Evolutionary conservation across 1,284 basidiomycete species (phyloP).

Genomic region (Fomitopsis schrenkii): DNA sequence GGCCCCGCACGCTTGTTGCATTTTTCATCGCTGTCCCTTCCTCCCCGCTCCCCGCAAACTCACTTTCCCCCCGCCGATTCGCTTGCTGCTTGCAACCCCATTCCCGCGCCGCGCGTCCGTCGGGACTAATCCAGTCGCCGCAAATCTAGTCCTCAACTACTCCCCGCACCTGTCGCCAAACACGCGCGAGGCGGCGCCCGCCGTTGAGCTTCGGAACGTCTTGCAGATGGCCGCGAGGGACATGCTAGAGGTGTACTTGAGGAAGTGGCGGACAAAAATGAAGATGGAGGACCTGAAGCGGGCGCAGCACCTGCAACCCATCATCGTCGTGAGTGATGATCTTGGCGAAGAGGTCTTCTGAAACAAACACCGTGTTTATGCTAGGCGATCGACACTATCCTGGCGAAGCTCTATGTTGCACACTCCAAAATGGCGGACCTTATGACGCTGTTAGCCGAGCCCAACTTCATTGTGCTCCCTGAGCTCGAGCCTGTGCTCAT

Average conservation of each 20-base stretch:
- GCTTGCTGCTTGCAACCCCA: not conserved
- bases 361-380: slow-evolving; percentile 4
- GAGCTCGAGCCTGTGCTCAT: slow-evolving; percentile 66
- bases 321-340: slow-evolving; percentile 14
- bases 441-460: slow-evolving; percentile 53
- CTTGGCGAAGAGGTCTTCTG: slow-evolving; percentile 8
- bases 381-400: slow-evolving; percentile 81
- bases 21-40: slow-evolving; percentile 14
- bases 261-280: slow-evolving; percentile 37
- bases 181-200: slow-evolving; percentile 61
- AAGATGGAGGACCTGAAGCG: slow-evolving; percentile 14
- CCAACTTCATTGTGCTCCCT: slow-evolving; percentile 52
- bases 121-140: slow-evolving; percentile 75
- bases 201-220: slow-evolving; percentile 60
- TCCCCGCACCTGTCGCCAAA: slow-evolving; percentile 78
- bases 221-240: slow-evolving; percentile 57
- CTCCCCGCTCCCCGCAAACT: slow-evolving; percentile 24
- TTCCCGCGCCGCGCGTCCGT: slow-evolving; percentile 23
- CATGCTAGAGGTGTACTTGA: slow-evolving; percentile 65
- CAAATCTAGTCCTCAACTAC: slow-evolving; percentile 87
- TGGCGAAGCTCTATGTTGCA: slow-evolving; percentile 71
- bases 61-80: slow-evolving; percentile 8
- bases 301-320: slow-evolving; percentile 10
- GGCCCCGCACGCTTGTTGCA: slow-evolving; percentile 9
- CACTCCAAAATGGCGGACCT: slow-evolving; percentile 58